These are phyloP conservation scores for Hymenoscyphus occultus DNA, from an alignment of 2,329 filamentous ascomycete genomes.

Conservation along the genomic window DNA sequence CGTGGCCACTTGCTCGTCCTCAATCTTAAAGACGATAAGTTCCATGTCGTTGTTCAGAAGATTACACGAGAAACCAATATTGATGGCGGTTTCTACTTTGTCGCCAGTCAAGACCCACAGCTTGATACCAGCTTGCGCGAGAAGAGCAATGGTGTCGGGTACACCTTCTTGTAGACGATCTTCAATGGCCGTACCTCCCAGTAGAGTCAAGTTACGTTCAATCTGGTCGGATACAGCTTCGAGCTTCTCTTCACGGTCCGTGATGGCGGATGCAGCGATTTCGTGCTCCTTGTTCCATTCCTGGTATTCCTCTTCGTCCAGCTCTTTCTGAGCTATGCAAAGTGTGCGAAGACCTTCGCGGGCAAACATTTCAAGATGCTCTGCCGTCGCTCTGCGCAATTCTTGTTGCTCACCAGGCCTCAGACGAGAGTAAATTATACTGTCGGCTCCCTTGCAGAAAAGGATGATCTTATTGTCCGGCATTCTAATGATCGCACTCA, in stretches of 20 bases:
- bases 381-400: constrained; percentile 77
- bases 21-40: constrained; percentile 81
- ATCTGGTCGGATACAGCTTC: constrained; percentile 87
- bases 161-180: constrained; percentile 96
- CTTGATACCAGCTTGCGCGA: constrained; percentile 93
- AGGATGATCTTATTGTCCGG: constrained; percentile 84
- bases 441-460: constrained; percentile 97
- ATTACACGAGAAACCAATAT: constrained; percentile 99
- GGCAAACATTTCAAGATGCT: constrained; percentile 96
- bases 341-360: constrained; percentile 91
- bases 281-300: constrained; percentile 87
- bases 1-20: constrained; percentile 63
- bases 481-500: constrained; percentile 97
- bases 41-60: constrained; percentile 98
- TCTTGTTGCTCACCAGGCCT: constrained; percentile 82
- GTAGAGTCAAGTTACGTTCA: constrained; percentile 80
- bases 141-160: constrained; percentile 87
- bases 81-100: constrained; percentile 99
- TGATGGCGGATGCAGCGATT: constrained; percentile 76
- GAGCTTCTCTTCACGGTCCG: constrained; percentile 87
- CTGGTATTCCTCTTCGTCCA: constrained; percentile 79
- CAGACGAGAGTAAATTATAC: constrained; percentile 90
- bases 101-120: constrained; percentile 98
- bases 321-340: constrained; percentile 81
- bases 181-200: constrained; percentile 96